Percentiles rank a stretch among this genome's conserved stretches.
These are phyloP conservation scores for Aphanomyces invadans DNA, from an alignment of 352 stramenopile species.

Conservation along the genomic window DNA sequence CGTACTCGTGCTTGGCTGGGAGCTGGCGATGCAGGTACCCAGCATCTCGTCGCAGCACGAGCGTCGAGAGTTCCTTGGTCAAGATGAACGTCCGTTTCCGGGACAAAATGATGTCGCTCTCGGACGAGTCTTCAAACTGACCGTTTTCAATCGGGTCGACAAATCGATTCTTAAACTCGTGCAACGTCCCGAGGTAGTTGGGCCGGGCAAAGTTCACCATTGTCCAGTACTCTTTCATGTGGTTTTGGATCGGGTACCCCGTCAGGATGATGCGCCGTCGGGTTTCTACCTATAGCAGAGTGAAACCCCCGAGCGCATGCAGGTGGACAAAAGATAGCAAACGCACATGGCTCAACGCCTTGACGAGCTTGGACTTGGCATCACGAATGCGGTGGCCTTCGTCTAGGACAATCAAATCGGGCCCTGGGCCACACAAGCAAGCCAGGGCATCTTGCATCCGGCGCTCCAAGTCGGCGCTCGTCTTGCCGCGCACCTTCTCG, in stretches of 20 bases:
- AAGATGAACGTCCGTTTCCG: slow-evolving; percentile 69
- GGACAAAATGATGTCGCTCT: slow-evolving; percentile 56
- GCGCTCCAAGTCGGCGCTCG: slow-evolving; percentile 46
- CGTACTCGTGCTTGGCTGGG: slow-evolving; percentile 84
- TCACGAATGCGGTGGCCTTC: slow-evolving; percentile 86
- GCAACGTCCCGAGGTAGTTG: slow-evolving; percentile 64
- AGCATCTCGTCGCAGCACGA: slow-evolving; percentile 81
- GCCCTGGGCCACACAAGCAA: slow-evolving; percentile 57
- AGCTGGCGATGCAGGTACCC: slow-evolving; percentile 77
- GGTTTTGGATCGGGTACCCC: slow-evolving; percentile 94
- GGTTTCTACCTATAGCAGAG: slow-evolving; percentile 46
- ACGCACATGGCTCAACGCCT: slow-evolving; percentile 59
- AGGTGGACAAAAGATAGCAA: too few relatives aligned
- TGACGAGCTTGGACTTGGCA: slow-evolving; percentile 86
- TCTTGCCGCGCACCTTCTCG: slow-evolving; percentile 53
- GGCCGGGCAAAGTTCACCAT: slow-evolving; percentile 87
- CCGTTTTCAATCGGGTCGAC: slow-evolving; percentile 85
- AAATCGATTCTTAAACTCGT: slow-evolving; percentile 88
- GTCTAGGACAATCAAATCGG: slow-evolving; percentile 82
- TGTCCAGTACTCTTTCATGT: slow-evolving; percentile 90
- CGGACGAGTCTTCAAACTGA: slow-evolving; percentile 71
- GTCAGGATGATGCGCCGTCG: slow-evolving; percentile 89
- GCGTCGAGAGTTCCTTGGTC: slow-evolving; percentile 68
- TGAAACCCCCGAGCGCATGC: too few relatives aligned
- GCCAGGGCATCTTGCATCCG: slow-evolving; percentile 60